A percentile compares a stretch with the other conserved stretches of the same genome.
Evolutionary conservation across 805 yeast genomes (phyloP).

Genomic region (Yamadazyma philogaea): DNA sequence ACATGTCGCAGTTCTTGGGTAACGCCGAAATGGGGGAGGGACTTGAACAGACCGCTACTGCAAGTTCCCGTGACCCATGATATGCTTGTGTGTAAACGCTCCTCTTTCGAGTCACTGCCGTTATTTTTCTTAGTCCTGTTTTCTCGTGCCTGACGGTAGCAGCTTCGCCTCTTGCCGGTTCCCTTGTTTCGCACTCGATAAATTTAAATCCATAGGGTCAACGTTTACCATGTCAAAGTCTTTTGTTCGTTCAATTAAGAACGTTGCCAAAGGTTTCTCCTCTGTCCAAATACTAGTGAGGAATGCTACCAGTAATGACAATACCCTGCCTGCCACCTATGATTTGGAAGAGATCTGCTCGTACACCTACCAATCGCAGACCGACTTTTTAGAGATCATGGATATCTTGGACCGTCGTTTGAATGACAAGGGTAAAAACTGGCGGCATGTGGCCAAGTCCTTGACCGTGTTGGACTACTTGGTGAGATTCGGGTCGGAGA

Average conservation of each 20-base stretch:
- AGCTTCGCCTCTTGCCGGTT: background rate
- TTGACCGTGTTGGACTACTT: conserved; percentile 85
- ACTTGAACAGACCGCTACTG: background rate
- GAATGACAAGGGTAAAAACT: conserved; percentile 94
- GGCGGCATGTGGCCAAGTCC: conserved; percentile 95
- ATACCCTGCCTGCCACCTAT: conserved; percentile 74
- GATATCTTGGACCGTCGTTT: conserved; percentile 89
- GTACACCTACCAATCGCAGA: conserved; percentile 61
- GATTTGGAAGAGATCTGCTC: conserved; percentile 83
- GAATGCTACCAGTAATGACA: conserved; percentile 87
- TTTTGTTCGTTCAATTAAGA: conserved; percentile 79
- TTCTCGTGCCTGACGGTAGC: background rate
- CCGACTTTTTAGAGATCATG: conserved; percentile 84
- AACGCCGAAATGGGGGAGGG: background rate
- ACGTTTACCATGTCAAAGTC: conserved; percentile 60
- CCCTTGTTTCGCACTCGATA: conserved; percentile 6
- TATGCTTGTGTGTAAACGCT: background rate
- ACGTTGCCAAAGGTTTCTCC: conserved; percentile 86
- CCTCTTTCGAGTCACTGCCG: background rate
- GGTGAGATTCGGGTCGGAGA: conserved; percentile 81
- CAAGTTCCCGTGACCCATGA: too few relatives aligned
- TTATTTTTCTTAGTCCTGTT: background rate
- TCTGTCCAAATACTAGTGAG: conserved; percentile 83
- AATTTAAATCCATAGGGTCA: conserved; percentile 5
- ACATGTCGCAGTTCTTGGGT: background rate